Evolutionary conservation across 345 rosid species (phyloP).

Genomic region (Rhodamnia argentea): DNA sequence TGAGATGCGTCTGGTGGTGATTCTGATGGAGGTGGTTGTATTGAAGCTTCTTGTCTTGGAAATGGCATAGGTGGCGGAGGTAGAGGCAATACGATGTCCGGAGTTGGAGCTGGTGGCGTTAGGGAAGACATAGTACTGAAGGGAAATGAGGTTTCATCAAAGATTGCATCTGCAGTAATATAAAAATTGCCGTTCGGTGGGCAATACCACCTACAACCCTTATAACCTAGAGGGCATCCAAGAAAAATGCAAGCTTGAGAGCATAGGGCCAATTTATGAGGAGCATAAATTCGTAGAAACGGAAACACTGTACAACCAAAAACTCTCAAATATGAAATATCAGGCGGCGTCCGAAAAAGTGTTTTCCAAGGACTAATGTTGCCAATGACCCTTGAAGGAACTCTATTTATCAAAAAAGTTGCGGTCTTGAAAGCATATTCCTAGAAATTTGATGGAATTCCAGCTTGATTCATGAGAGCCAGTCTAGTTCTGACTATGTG

Average conservation of each 20-base stretch:
- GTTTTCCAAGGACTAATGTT: neutral
- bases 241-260: neutral
- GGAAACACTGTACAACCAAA: neutral
- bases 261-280: neutral
- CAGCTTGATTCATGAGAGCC: neutral
- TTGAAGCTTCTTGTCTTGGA: too few species aligned
- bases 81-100: too few species aligned
- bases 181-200: too few species aligned
- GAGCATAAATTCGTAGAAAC: neutral
- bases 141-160: too few species aligned
- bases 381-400: neutral
- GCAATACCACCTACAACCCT: neutral
- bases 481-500: neutral
- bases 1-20: too few species aligned
- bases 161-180: too few species aligned
- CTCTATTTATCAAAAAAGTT: neutral
- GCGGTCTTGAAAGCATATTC: neutral
- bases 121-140: too few species aligned
- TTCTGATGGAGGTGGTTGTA: too few species aligned
- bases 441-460: neutral
- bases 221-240: too few species aligned
- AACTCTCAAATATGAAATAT: neutral
- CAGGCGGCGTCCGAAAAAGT: neutral
- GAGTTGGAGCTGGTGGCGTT: too few species aligned
- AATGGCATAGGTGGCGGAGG: too few species aligned